Evolutionary conservation across 2,329 filamentous ascomycete genomes (phyloP).

Genomic region (Sarocladium strictum): DNA sequence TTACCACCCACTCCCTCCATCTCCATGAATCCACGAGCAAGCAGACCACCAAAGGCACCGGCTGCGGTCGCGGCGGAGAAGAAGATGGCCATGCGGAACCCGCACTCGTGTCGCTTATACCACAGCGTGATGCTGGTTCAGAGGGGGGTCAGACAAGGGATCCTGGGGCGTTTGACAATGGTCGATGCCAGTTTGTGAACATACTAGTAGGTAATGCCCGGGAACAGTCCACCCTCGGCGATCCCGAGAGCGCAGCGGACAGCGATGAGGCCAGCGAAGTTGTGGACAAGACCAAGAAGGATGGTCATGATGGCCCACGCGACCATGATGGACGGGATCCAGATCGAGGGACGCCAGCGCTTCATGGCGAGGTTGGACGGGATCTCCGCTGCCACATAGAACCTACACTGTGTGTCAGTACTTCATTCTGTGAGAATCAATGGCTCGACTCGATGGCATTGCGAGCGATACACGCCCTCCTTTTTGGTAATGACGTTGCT

Average conservation of each 20-base stretch:
- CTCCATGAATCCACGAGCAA: constrained; percentile 54
- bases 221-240: constrained; percentile 54
- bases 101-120: constrained; percentile 55
- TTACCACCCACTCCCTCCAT: constrained; percentile 46
- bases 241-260: constrained; percentile 41
- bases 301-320: constrained; percentile 42
- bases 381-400: constrained; percentile 47
- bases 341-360: constrained; percentile 42
- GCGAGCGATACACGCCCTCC: too few relatives aligned
- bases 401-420: constrained; percentile 14
- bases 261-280: constrained; percentile 42
- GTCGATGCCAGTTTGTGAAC: constrained; percentile 9
- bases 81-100: constrained; percentile 57
- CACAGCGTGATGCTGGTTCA: constrained; percentile 43
- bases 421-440: too few relatives aligned
- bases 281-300: constrained; percentile 46
- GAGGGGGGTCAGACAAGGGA: neutral
- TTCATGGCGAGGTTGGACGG: constrained; percentile 54
- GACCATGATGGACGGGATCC: constrained; percentile 48
- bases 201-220: constrained; percentile 52
- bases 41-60: constrained; percentile 56
- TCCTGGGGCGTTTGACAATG: too few relatives aligned
- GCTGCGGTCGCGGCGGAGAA: constrained; percentile 51
- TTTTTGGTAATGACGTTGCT: neutral
- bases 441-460: too few relatives aligned